Conservation (phyloP, 768 basidiomycete genomes). For the Arthromyces matolae region DNA sequence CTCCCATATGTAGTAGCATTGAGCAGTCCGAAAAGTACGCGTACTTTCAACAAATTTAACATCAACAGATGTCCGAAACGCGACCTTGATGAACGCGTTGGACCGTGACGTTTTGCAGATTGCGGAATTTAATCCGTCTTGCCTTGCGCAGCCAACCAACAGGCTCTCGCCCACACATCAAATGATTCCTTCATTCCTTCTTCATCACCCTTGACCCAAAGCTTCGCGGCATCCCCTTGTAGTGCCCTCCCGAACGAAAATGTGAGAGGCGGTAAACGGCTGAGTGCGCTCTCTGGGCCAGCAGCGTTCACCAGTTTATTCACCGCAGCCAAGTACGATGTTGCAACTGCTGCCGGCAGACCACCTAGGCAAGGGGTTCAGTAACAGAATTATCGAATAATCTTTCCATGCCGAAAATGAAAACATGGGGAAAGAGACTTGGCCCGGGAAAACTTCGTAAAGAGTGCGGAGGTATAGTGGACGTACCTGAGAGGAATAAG, state of each 20-base stretch:
- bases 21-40: no score
- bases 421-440: background rate
- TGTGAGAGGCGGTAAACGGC: constrained; percentile 39
- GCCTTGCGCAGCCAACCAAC: constrained; percentile 39
- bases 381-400: no score
- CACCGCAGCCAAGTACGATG: constrained; percentile 37
- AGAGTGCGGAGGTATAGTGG: background rate
- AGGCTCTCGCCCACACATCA: constrained; percentile 39
- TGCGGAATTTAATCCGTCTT: constrained; percentile 12
- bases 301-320: constrained; percentile 36
- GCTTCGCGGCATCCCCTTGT: constrained; percentile 46
- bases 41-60: no score
- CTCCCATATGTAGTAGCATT: no score
- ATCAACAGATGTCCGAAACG: no score
- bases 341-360: constrained; percentile 36
- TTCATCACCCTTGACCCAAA: constrained; percentile 45
- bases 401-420: background rate
- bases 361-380: constrained; percentile 41
- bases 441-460: constrained; percentile 2
- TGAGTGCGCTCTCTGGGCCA: constrained; percentile 30
- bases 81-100: no score
- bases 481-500: constrained; percentile 46
- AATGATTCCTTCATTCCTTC: constrained; percentile 35
- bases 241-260: constrained; percentile 51
- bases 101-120: background rate